Evolutionary conservation across 768 basidiomycete species (phyloP), one percentile per base, ranked within the genome.

Genomic region (Lanmaoa pseudosensibilis): DNA sequence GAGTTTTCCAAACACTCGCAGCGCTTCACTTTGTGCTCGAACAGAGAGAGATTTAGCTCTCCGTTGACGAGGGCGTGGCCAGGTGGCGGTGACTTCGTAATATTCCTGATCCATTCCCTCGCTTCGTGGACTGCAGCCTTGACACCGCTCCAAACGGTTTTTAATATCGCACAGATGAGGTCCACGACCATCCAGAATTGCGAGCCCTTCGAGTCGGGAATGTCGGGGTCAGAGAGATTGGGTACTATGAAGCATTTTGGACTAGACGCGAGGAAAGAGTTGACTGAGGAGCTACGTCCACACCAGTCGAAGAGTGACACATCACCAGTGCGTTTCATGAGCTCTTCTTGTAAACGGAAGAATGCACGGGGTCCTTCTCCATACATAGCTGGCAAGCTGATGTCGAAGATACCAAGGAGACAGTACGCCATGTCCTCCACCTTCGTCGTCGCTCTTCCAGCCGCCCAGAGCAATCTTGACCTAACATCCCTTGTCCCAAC

Each of bases 391-490:
- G 71, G 62, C 54, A 72, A 36, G 48, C 52, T 63, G 49, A 71
- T 54, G 21, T 71, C 68, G 39, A 72, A 69, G 30, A 73, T 55
- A 7, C 68, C 69, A 11, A 72, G 59, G 12, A 73, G 61, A 44
- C 65, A 71, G 52, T 72, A 72, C 11, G 69, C 62, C 58, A 57
- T 64, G 37, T 72, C 71, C 40, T 71, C 71, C 21, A 64, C 55
- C 30, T 66, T 63, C 5, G 63, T 66, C 37, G 71, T 71, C 23
- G 43, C 33, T 32, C 71, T 66, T n/a, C 55, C 56, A 15, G 69
- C 62, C 2, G 66, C 71, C 71, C 71, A 71, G 36, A 32, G 50
- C n/a, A 72, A 41, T 34, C 61, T 63, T 27, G 55, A 33, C 46
- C 61, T 52, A 2, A 69, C 51, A 18, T 65, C 56, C 46, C 27